Conservation (phyloP, 2,329 filamentous ascomycete species). For the Xylaria sp. region DNA sequence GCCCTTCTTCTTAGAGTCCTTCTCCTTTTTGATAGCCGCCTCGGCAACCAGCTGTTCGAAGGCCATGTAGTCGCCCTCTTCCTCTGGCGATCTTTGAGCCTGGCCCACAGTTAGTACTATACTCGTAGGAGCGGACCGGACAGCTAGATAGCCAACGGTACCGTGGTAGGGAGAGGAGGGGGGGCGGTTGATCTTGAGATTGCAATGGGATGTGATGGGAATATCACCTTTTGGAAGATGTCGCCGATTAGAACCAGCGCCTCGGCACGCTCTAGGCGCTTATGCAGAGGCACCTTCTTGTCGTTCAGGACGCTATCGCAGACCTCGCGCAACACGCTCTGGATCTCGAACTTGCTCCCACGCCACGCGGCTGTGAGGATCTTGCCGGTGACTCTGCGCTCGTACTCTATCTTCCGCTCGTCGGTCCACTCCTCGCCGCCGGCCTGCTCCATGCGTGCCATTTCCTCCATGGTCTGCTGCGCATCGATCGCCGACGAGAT, state of each 20-base stretch:
- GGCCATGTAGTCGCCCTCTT: conserved; percentile 98
- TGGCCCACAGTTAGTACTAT: conserved; percentile 42
- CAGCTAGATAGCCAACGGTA: too few relatives aligned
- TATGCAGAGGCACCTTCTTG: conserved; percentile 76
- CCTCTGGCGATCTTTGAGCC: conserved; percentile 87
- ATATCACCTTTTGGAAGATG: conserved; percentile 79
- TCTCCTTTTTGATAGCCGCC: conserved; percentile 92
- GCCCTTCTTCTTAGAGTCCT: conserved; percentile 71
- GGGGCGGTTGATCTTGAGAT: not conserved
- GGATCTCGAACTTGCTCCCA: conserved; percentile 96
- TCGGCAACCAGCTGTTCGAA: conserved; percentile 98
- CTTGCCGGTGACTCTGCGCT: conserved; percentile 94
- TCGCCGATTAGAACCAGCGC: conserved; percentile 87
- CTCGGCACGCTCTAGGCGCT: conserved; percentile 88
- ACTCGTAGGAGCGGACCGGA: not conserved
- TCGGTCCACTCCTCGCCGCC: conserved; percentile 98
- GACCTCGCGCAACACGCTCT: conserved; percentile 91
- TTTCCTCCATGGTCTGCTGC: conserved; percentile 98
- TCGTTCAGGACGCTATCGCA: conserved; percentile 85
- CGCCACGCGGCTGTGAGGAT: conserved; percentile 96
- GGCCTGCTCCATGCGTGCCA: conserved; percentile 93
- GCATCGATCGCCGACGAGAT: conserved; percentile 96
- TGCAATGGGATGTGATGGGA: not conserved
- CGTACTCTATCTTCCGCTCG: conserved; percentile 93
- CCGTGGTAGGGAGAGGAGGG: not conserved